Conservation (phyloP, 1,139 yeast species). For the Suhomyces coccinellae region DNA sequence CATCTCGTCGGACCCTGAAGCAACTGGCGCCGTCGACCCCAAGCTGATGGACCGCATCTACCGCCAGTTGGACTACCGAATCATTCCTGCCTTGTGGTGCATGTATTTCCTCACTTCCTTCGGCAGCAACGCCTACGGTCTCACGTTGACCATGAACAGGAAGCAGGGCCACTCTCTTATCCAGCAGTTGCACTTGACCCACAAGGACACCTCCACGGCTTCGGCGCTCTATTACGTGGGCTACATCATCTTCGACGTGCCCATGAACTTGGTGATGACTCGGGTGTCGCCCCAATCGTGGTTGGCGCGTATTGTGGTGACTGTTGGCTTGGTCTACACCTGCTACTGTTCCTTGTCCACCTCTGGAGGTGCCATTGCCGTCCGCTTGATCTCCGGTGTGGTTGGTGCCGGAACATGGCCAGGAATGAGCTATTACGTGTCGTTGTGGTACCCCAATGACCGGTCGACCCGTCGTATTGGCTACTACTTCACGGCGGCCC, state of each 20-base stretch:
- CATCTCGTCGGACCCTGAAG: constrained; percentile 1
- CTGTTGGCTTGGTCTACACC: constrained; percentile 75
- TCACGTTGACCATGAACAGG: constrained; percentile 77
- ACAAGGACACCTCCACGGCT: constrained; percentile 69
- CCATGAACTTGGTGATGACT: constrained; percentile 88
- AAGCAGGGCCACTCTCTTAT: constrained; percentile 61
- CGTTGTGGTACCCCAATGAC: constrained; percentile 84
- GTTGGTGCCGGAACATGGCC: constrained; percentile 96
- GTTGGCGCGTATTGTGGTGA: constrained; percentile 74
- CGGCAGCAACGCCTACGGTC: constrained; percentile 76
- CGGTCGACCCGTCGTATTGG: constrained; percentile 80
- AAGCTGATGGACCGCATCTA: constrained; percentile 59
- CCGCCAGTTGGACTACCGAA: constrained; percentile 64
- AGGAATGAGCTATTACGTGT: constrained; percentile 80
- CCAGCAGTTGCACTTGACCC: constrained; percentile 50
- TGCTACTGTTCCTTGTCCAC: constrained; percentile 64
- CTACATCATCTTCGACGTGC: constrained; percentile 79
- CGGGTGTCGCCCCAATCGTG: constrained; percentile 79
- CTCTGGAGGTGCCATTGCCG: constrained; percentile 64
- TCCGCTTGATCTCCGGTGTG: constrained; percentile 72
- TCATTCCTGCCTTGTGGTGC: constrained; percentile 83
- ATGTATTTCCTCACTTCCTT: constrained; percentile 78
- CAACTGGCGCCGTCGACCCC: constrained; percentile 6
- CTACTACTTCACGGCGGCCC: constrained; percentile 89
- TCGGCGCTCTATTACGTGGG: constrained; percentile 84